Percentiles rank a stretch among this genome's conserved stretches.
Conservation (phyloP, 495 filamentous ascomycete genomes). For the Cryomyces antarcticus region DNA sequence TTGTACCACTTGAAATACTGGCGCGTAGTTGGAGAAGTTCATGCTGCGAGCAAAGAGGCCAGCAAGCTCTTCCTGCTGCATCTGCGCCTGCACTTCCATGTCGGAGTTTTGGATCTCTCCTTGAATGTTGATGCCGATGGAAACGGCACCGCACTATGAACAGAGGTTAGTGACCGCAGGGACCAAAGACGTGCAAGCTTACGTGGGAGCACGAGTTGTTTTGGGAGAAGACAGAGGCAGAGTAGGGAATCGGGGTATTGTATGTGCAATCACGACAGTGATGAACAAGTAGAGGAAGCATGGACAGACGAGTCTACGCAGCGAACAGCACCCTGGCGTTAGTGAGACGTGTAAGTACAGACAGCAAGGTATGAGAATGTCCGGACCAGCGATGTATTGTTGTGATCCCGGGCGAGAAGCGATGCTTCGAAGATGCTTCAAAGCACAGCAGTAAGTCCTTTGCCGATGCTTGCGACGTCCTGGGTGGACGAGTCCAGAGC, state of each 20-base stretch:
- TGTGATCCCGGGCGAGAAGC: too few species aligned
- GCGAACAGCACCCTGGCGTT: too few species aligned
- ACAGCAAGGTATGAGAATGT: too few species aligned
- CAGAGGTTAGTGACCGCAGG: conserved; percentile 8
- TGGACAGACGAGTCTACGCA: neutral
- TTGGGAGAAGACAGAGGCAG: conserved; percentile 18
- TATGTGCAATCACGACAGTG: conserved; percentile 17
- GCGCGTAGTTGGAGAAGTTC: conserved; percentile 7
- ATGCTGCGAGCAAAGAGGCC: conserved; percentile 17
- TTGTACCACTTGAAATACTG: neutral
- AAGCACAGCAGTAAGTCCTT: too few species aligned
- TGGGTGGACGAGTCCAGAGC: too few species aligned
- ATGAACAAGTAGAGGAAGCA: conserved; percentile 19
- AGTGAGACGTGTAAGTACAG: too few species aligned
- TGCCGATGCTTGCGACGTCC: too few species aligned
- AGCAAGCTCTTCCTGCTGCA: conserved; percentile 20
- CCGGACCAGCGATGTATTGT: too few species aligned
- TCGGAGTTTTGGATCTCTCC: conserved; percentile 1
- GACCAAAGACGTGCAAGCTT: conserved; percentile 7
- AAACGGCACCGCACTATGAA: conserved; percentile 19
- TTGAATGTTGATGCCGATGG: conserved; percentile 13
- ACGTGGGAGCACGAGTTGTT: conserved; percentile 18
- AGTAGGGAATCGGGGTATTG: conserved; percentile 18
- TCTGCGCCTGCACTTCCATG: conserved; percentile 9
- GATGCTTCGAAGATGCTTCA: too few species aligned